These are phyloP conservation scores for Dactylonectria macrodidyma DNA, from an alignment of 2,329 filamentous ascomycete species.

Conservation along the genomic window DNA sequence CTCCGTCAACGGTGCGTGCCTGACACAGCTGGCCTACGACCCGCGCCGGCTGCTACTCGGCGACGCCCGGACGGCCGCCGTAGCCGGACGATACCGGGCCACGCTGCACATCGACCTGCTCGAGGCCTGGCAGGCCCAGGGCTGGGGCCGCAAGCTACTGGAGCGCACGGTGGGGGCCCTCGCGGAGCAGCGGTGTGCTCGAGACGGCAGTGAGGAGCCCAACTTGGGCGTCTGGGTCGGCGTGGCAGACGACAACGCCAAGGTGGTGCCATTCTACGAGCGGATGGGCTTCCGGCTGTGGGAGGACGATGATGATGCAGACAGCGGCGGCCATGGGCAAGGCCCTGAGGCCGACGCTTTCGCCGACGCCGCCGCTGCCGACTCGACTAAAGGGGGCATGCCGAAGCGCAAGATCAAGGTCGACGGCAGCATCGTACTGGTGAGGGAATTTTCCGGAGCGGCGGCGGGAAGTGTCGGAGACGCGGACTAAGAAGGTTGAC, in stretches of 20 bases:
- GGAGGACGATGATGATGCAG: constrained; percentile 57
- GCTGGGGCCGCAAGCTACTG: constrained; percentile 62
- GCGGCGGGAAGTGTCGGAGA: constrained; percentile 35
- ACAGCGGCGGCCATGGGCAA: constrained; percentile 29
- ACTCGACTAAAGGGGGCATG: constrained; percentile 8
- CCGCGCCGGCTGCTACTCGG: constrained; percentile 58
- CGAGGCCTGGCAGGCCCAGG: constrained; percentile 56
- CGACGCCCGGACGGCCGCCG: constrained; percentile 48
- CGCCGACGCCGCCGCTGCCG: no score
- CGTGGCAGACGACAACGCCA: constrained; percentile 61
- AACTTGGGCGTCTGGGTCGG: constrained; percentile 59
- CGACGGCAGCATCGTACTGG: constrained; percentile 41
- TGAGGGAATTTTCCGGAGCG: constrained; percentile 43
- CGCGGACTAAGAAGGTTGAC: constrained; percentile 20
- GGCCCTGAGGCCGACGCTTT: constrained; percentile 1
- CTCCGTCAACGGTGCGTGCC: constrained; percentile 45
- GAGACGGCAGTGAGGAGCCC: constrained; percentile 20
- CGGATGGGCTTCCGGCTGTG: constrained; percentile 61
- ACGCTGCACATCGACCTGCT: constrained; percentile 68
- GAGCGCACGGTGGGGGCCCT: constrained; percentile 59
- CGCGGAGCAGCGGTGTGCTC: constrained; percentile 28
- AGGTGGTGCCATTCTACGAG: constrained; percentile 65
- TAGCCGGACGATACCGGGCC: constrained; percentile 52
- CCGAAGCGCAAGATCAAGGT: constrained; percentile 40
- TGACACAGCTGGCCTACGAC: constrained; percentile 61